Conservation (phyloP, 2,329 filamentous ascomycete species). For the Clathrospora elynae region DNA sequence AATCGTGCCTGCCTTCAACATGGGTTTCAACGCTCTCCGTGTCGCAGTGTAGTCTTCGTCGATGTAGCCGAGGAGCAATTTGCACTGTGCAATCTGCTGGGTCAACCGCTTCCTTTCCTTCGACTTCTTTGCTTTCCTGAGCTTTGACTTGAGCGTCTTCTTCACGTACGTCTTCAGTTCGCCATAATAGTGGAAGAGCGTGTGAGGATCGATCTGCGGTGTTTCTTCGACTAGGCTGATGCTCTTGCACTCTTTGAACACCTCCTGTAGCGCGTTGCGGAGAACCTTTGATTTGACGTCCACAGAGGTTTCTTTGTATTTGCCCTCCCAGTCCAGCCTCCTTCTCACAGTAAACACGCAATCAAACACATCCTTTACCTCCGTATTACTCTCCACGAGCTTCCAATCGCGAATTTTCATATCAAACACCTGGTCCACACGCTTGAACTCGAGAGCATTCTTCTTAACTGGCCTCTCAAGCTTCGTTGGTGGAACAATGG, state of each 20-base stretch:
- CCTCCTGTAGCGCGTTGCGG: slow-evolving; percentile 69
- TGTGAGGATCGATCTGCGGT: slow-evolving; percentile 63
- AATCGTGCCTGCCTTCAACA: slow-evolving; percentile 81
- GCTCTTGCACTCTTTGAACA: slow-evolving; percentile 78
- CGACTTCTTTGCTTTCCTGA: slow-evolving; percentile 64
- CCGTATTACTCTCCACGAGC: slow-evolving; percentile 68
- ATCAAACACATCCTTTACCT: slow-evolving; percentile 72
- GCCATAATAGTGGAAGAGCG: slow-evolving; percentile 69
- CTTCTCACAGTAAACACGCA: slow-evolving; percentile 80
- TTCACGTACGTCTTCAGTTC: slow-evolving; percentile 67
- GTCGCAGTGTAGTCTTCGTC: slow-evolving; percentile 78
- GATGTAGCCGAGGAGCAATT: slow-evolving; percentile 75
- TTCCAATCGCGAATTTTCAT: slow-evolving; percentile 60
- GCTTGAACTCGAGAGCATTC: slow-evolving; percentile 65
- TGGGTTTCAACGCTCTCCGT: slow-evolving; percentile 79
- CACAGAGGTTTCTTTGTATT: slow-evolving; percentile 73
- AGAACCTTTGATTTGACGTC: slow-evolving; percentile 85
- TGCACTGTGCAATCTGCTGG: slow-evolving; percentile 68
- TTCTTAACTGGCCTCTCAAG: slow-evolving; percentile 37
- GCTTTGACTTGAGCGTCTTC: slow-evolving; percentile 66
- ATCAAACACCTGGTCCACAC: slow-evolving; percentile 67
- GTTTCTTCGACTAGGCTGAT: slow-evolving; percentile 80
- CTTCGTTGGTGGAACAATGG: slow-evolving; percentile 15
- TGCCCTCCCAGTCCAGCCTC: slow-evolving; percentile 83
- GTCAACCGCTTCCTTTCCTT: slow-evolving; percentile 64